Conservation (phyloP, 768 basidiomycete species). For the Rhodotorula diobovata region DNA sequence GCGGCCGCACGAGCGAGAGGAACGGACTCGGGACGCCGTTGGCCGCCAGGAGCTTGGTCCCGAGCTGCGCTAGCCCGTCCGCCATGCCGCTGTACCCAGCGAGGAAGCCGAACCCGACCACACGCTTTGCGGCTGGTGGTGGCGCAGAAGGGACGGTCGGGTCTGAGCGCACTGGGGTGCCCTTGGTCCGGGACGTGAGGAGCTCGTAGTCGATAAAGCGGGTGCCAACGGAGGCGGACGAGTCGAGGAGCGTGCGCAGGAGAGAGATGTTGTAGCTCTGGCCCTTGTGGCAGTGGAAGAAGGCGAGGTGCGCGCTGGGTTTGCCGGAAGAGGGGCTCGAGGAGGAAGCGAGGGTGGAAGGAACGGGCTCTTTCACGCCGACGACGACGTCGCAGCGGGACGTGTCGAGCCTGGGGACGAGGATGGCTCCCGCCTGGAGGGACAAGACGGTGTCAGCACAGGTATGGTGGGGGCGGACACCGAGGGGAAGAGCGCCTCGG, state of each 20-base stretch:
- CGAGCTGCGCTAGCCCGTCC: conserved; percentile 72
- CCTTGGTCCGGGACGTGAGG: conserved; percentile 54
- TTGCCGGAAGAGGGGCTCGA: background rate
- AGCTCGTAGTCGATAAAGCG: conserved; percentile 81
- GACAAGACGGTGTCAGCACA: background rate
- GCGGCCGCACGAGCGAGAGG: conserved; percentile 73
- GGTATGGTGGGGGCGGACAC: background rate
- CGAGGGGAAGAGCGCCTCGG: background rate
- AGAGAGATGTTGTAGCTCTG: conserved; percentile 80
- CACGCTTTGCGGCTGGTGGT: conserved; percentile 53
- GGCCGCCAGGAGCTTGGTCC: conserved; percentile 66
- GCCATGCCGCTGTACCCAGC: conserved; percentile 76
- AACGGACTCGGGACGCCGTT: conserved; percentile 76
- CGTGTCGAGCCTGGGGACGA: conserved; percentile 60
- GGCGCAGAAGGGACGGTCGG: background rate
- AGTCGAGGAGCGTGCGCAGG: conserved; percentile 52
- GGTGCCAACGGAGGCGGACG: conserved; percentile 15
- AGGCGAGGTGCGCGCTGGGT: conserved; percentile 68
- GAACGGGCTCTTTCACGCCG: conserved; percentile 83
- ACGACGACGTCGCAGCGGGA: conserved; percentile 60
- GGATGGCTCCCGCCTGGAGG: conserved; percentile 67
- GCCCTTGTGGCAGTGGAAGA: conserved; percentile 57
- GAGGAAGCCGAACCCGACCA: conserved; percentile 86
- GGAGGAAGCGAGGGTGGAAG: conserved; percentile 46
- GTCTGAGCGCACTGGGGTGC: conserved; percentile 46